Base-by-base conservation (phyloP, 345 rosid genomes). In the Euphorbia peplus region DNA sequence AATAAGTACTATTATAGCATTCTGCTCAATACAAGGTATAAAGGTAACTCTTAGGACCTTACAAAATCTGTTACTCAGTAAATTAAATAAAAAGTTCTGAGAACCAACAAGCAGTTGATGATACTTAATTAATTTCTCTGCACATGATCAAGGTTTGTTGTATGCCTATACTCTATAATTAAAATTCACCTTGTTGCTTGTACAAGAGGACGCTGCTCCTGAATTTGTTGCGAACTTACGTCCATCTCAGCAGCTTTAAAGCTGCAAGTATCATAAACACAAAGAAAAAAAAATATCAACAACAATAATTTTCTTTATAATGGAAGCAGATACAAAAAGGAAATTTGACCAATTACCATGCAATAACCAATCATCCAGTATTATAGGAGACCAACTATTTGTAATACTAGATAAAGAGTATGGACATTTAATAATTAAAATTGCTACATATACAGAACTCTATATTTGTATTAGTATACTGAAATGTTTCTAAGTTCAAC, bases 161-260 rank as follows among this genome's bases (percentile, higher is more conserved):
- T 44, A 24, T 13, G 50, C 19, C 37, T 1, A 15, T 44, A 22
- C 28, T 26, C 37, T 1, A 15, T 44, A 22, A 41, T n/a, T 21
- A 46, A 14, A 54, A 11, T 54, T 56, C 51, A 73, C 99, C 96
- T 90, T 82, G 83, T 87, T 46, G 97, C 86, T 80, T 92, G 90
- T 69, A 91, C 88, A 72, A 86, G 93, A 82, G 90, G 80, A 50
- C 75, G 92, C 70, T 95, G 92, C 75, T 90, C 92, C 15, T 64
- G 71, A 69, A 39, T 79, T 71, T 68, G 83, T 55, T 86, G 89
- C 26, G 76, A 83, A 72, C 68, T 74, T 50, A 68, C 44, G 51
- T 87, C 85, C 24, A 82, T n/a, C 79, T 90, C 92, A 42, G 81
- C 75, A 16, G 83, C 70, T 18, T 80, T 67, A 63, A 67, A 84